These are phyloP conservation scores for Oryza glaberrima DNA, from an alignment of 176 grass and related monocot genomes.

Conservation along the genomic window DNA sequence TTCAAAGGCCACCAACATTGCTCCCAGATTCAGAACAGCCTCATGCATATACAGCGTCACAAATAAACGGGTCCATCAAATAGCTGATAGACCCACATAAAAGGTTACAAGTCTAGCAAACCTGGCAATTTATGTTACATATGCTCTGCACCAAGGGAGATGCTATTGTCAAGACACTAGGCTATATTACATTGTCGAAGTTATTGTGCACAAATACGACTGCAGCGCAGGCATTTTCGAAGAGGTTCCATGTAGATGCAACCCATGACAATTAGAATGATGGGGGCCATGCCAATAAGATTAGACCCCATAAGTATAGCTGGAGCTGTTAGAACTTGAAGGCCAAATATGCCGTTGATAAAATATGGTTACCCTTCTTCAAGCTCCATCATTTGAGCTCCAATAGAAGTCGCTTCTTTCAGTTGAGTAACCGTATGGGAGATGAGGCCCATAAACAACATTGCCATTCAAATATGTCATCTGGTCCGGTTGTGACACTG, in stretches of 20 bases:
- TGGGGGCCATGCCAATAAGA: slow-evolving; percentile 52
- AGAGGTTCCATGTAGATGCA: slow-evolving; percentile 17
- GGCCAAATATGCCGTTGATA: slow-evolving; percentile 31
- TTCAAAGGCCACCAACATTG: slow-evolving; percentile 15
- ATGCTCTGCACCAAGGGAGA: slow-evolving; percentile 12
- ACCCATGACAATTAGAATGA: slow-evolving; percentile 46
- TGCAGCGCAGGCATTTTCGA: slow-evolving; percentile 9
- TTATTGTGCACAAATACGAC: background rate
- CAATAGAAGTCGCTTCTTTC: slow-evolving; percentile 63
- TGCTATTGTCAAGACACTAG: slow-evolving; percentile 30
- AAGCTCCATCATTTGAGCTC: slow-evolving; percentile 53
- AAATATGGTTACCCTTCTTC: slow-evolving; percentile 21
- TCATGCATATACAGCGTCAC: background rate
- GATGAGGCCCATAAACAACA: slow-evolving; percentile 82
- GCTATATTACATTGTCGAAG: slow-evolving; percentile 26
- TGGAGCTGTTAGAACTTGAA: slow-evolving; percentile 47
- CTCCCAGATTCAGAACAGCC: slow-evolving; percentile 25
- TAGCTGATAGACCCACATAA: background rate
- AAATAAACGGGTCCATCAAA: slow-evolving; percentile 33
- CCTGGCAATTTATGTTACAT: slow-evolving; percentile 21
- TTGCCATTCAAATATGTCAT: slow-evolving; percentile 65
- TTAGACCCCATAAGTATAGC: slow-evolving; percentile 48
- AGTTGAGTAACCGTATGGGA: slow-evolving; percentile 58
- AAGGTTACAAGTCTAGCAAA: background rate
- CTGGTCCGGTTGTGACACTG: slow-evolving; percentile 56